Base-by-base conservation (phyloP, 225 moss, liverwort and hornwort species). In the Neckera pumila region DNA sequence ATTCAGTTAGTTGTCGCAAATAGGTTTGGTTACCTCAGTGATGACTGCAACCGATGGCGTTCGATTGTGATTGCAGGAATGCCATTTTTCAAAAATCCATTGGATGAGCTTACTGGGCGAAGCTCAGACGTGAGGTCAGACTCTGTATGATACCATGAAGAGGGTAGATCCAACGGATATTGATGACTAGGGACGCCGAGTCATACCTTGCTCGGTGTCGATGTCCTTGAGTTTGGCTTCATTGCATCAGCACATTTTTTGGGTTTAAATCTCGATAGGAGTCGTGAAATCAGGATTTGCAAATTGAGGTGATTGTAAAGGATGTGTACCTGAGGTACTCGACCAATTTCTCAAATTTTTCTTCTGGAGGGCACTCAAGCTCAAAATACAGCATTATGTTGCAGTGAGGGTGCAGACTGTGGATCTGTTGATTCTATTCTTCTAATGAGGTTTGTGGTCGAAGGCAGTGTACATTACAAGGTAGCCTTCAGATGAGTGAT, bases 291-390 rank as follows among this genome's bases (percentile, higher is more conserved):
- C 70, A 90, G 86, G 81, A 89, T 81, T 76, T 81, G 64, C 90
- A 81, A 81, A 81, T 87, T 77, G 90, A 87, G 79, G 82, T 82
- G 73, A 85, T 65, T 87, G 85, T 89, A 89, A 64, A 89, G 72
- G 65, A 74, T 88, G 83, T 80, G 60, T 43, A 72, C 58, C 47
- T 45, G 63, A 75, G 88, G 74, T 89, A 88, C 65, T 90, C 84
- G 84, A 86, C 84, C 86, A 73, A 80, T 84, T 84, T 86, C 57
- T 87, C 51, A 86, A 84, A 57, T 84, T 81, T 75, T 30, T 81
- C 54, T 62, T 56, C 62, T 51, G 53, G 79, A 83, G 87, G 59
- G 75, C 84, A 75, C 87, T 87, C 36, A 83, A 76, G 65, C 64
- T 81, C 62, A 53, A 80, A 85, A 58, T 56, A 82, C 36, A 59